Percentiles rank a stretch among this genome's conserved stretches.
Conservation (phyloP, 2,329 filamentous ascomycete species). For the Pyrenochaeta sp. region DNA sequence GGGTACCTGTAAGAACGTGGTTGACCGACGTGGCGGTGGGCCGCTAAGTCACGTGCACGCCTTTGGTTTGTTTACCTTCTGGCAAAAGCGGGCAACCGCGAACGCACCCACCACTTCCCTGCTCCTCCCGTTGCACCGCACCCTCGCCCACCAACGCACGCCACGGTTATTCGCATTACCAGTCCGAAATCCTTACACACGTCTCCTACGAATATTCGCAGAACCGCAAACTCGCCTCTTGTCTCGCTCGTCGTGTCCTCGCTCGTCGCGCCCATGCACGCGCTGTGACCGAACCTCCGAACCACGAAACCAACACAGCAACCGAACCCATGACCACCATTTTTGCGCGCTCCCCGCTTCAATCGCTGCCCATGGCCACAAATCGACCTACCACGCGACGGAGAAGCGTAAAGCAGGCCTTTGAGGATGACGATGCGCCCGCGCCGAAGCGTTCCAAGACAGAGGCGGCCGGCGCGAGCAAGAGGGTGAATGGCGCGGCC, state of each 20-base stretch:
- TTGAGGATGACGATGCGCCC: conserved; percentile 55
- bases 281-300: conserved; percentile 39
- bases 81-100: conserved; percentile 17
- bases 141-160: conserved; percentile 29
- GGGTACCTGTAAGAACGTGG: no score
- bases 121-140: conserved; percentile 35
- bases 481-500: conserved; percentile 42
- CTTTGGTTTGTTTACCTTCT: conserved; percentile 26
- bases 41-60: conserved; percentile 24
- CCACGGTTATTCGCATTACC: conserved; percentile 43
- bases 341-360: conserved; percentile 51
- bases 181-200: conserved; percentile 40
- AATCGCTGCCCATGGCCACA: conserved; percentile 57
- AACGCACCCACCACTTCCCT: conserved; percentile 34
- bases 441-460: conserved; percentile 52
- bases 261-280: conserved; percentile 44
- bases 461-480: conserved; percentile 48
- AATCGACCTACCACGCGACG: conserved; percentile 54
- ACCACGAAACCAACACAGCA: conserved; percentile 31
- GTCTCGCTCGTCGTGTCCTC: conserved; percentile 11
- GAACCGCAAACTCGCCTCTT: conserved; percentile 9
- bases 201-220: conserved; percentile 16
- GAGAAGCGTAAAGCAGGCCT: conserved; percentile 55
- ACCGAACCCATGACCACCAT: conserved; percentile 47
- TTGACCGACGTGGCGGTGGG: no score